A percentile compares a stretch with the other conserved stretches of the same genome.
Conservation (phyloP, 2,329 filamentous ascomycete species). For the Zasmidium cellare region DNA sequence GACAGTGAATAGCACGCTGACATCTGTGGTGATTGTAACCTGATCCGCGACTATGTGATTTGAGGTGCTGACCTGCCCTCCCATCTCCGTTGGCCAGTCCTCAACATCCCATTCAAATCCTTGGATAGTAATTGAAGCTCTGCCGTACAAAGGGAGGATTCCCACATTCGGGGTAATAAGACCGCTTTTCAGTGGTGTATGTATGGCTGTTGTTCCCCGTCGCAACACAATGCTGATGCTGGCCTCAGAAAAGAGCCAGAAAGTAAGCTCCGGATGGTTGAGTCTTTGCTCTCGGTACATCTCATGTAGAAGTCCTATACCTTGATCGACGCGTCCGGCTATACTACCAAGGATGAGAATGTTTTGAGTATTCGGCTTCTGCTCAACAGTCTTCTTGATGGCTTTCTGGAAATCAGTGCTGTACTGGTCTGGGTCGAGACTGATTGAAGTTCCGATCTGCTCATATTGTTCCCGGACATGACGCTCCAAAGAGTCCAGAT, state of each 20-base stretch:
- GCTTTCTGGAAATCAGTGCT: slow-evolving; percentile 86
- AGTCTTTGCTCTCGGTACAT: slow-evolving; percentile 58
- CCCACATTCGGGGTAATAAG: slow-evolving; percentile 78
- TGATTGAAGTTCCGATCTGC: slow-evolving; percentile 59
- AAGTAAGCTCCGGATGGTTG: slow-evolving; percentile 42
- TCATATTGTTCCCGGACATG: slow-evolving; percentile 67
- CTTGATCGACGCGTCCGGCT: slow-evolving; percentile 89
- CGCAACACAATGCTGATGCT: slow-evolving; percentile 82
- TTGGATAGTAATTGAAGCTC: slow-evolving; percentile 72
- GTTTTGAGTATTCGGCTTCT: slow-evolving; percentile 25
- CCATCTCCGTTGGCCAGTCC: slow-evolving; percentile 68
- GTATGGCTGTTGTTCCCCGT: slow-evolving; percentile 66
- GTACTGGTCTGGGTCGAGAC: slow-evolving; percentile 76
- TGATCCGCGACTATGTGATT: slow-evolving; percentile 47
- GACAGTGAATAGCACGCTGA: slow-evolving; percentile 50
- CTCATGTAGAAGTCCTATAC: slow-evolving; percentile 83
- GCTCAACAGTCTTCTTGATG: slow-evolving; percentile 62
- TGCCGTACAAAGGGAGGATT: slow-evolving; percentile 80
- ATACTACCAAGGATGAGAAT: slow-evolving; percentile 83
- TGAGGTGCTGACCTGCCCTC: slow-evolving; percentile 50
- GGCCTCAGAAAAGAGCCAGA: slow-evolving; percentile 80
- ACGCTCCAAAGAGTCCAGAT: slow-evolving; percentile 78
- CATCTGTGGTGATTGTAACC: slow-evolving; percentile 42
- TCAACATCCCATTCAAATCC: slow-evolving; percentile 91
- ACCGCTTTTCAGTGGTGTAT: slow-evolving; percentile 52